Conservation (phyloP, 768 basidiomycete genomes). For the Mycena polygramma region DNA sequence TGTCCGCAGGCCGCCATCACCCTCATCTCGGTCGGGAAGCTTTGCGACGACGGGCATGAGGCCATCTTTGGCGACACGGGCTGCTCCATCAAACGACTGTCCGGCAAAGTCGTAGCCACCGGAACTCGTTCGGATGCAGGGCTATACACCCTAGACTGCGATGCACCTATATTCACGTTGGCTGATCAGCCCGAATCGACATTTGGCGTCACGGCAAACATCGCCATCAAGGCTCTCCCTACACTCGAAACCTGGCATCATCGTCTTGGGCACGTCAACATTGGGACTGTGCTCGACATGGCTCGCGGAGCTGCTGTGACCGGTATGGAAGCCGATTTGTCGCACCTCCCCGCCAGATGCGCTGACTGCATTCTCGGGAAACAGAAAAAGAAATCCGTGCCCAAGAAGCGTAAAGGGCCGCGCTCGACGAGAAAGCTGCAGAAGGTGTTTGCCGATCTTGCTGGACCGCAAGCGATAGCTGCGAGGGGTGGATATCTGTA, state of each 20-base stretch:
- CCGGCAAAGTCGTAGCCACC: constrained; percentile 1
- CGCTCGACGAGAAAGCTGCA: constrained; percentile 4
- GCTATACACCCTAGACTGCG: neutral
- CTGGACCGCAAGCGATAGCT: constrained; percentile 6
- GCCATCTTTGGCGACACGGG: neutral
- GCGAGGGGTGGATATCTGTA: constrained; percentile 12
- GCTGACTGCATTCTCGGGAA: too few species aligned
- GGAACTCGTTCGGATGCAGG: neutral
- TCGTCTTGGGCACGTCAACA: constrained; percentile 9
- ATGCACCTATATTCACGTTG: too few species aligned
- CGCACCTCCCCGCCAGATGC: constrained; percentile 1
- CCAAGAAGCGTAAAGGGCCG: constrained; percentile 10
- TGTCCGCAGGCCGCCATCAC: constrained; percentile 4
- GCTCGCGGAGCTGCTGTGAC: constrained; percentile 2
- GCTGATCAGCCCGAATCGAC: too few species aligned
- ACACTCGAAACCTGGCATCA: constrained; percentile 9
- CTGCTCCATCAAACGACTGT: neutral
- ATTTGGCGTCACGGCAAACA: neutral
- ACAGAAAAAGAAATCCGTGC: constrained; percentile 13
- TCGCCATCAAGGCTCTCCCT: neutral
- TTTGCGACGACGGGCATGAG: constrained; percentile 9
- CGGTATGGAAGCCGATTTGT: constrained; percentile 11
- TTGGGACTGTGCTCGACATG: constrained; percentile 9
- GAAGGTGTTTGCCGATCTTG: constrained; percentile 16
- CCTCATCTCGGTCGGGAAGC: constrained; percentile 12